Conservation (phyloP, 139 green algal genomes). For the Dunaliella primolecta region DNA sequence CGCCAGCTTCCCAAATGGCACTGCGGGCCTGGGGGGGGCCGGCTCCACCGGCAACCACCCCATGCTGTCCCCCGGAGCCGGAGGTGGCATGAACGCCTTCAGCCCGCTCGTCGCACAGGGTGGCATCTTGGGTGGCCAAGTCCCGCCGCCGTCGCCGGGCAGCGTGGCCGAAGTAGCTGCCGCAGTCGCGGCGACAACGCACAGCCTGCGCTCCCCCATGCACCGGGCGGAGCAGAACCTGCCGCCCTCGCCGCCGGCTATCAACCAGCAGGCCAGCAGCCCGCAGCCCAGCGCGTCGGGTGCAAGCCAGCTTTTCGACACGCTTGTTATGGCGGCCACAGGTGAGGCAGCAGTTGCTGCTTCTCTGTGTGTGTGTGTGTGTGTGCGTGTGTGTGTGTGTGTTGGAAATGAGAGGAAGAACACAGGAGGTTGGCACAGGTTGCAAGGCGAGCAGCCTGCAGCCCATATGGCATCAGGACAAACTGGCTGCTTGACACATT, state of each 20-base stretch:
- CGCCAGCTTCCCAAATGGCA: neutral
- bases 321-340: conserved; percentile 77
- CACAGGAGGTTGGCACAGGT: too few species aligned
- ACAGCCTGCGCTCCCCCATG: neutral
- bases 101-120: neutral
- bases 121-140: neutral
- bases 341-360: conserved; percentile 23
- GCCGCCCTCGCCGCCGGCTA: neutral
- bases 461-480: too few species aligned
- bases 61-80: neutral
- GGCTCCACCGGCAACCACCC: neutral
- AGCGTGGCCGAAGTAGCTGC: neutral
- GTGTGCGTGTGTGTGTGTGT: neutral
- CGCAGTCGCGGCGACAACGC: neutral
- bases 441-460: too few species aligned
- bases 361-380: neutral
- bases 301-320: conserved; percentile 72
- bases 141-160: neutral
- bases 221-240: neutral
- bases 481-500: too few species aligned
- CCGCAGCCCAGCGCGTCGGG: neutral
- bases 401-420: too few species aligned
- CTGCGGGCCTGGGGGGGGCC: neutral
- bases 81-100: neutral
- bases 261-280: neutral